Conservation (phyloP, 139 green algal species). For the Mychonastes homosphaera region DNA sequence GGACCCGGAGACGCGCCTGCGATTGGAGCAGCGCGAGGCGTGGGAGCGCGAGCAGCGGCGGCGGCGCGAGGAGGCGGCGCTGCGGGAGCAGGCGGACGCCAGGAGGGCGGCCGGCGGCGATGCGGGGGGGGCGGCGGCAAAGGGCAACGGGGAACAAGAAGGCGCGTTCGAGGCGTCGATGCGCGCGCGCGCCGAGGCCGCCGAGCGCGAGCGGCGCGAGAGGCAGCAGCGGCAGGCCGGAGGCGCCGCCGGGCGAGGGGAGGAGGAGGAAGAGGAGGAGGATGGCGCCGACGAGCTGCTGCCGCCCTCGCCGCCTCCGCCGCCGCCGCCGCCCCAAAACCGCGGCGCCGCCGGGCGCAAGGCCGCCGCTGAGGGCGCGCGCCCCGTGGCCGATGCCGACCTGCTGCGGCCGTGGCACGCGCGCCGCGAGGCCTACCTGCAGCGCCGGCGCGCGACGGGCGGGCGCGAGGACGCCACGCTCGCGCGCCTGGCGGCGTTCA, state of each 20-base stretch:
- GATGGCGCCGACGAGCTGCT: no score
- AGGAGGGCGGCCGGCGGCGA: neutral
- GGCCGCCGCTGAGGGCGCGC: neutral
- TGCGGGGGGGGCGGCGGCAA: neutral
- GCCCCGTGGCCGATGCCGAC: constrained; percentile 41
- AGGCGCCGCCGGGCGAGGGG: neutral
- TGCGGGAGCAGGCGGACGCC: neutral
- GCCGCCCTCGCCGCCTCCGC: no score
- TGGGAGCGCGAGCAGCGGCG: neutral
- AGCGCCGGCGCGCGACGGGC: constrained; percentile 16
- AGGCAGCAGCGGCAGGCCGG: neutral
- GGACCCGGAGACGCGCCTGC: constrained; percentile 3
- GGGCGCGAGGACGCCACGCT: constrained; percentile 59
- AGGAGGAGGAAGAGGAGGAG: constrained; percentile 11
- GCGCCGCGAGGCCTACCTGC: constrained; percentile 39
- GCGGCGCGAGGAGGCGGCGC: neutral
- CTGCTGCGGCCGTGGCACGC: constrained; percentile 64
- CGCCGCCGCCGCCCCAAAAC: no score
- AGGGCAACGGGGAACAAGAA: neutral
- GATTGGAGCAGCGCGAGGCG: constrained; percentile 3
- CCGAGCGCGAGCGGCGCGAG: constrained; percentile 12
- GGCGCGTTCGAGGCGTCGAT: constrained; percentile 30
- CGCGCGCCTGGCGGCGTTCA: constrained; percentile 42
- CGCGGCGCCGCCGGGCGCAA: no score
- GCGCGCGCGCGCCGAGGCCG: constrained; percentile 18